phyloP scores from a whole-genome alignment of 208 protist genomes.

The Crithidia bombi region DNA sequence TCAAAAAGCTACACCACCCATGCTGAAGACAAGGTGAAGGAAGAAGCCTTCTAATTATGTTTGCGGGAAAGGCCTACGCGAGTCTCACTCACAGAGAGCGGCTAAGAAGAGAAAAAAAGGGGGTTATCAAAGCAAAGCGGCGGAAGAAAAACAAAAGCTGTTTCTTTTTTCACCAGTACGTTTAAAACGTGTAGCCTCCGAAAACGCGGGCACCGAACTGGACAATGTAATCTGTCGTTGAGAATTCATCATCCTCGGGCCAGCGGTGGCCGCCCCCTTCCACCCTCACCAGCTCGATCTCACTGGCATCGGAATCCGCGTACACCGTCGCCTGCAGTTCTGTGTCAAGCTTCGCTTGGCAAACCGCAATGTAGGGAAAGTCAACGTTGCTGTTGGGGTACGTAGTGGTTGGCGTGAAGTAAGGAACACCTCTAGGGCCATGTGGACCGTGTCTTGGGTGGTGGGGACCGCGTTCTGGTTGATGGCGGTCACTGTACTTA shows the following conservation, averaged over 20 bases:
- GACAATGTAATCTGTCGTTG: slow-evolving; percentile 75
- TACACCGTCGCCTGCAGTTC: neutral
- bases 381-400: too few relatives aligned
- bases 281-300: slow-evolving; percentile 66
- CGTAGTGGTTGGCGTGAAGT: too few relatives aligned
- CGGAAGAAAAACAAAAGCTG: neutral
- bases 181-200: slow-evolving; percentile 28
- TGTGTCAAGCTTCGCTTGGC: neutral
- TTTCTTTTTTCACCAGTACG: too few relatives aligned
- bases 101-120: slow-evolving; percentile 13
- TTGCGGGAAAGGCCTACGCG: too few relatives aligned
- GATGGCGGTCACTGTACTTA: neutral
- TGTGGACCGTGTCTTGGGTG: neutral
- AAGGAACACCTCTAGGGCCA: neutral
- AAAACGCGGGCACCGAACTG: slow-evolving; percentile 55
- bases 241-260: slow-evolving; percentile 58
- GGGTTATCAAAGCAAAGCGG: neutral
- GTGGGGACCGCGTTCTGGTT: neutral
- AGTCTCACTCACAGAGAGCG: too few relatives aligned
- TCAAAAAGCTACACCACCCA: too few relatives aligned
- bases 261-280: slow-evolving; percentile 50
- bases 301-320: slow-evolving; percentile 2
- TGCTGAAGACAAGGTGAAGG: too few relatives aligned
- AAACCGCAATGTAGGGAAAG: neutral
- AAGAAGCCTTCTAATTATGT: too few relatives aligned